phyloP scores from a whole-genome alignment of 106 monocot genomes.

The Allium fistulosum region DNA sequence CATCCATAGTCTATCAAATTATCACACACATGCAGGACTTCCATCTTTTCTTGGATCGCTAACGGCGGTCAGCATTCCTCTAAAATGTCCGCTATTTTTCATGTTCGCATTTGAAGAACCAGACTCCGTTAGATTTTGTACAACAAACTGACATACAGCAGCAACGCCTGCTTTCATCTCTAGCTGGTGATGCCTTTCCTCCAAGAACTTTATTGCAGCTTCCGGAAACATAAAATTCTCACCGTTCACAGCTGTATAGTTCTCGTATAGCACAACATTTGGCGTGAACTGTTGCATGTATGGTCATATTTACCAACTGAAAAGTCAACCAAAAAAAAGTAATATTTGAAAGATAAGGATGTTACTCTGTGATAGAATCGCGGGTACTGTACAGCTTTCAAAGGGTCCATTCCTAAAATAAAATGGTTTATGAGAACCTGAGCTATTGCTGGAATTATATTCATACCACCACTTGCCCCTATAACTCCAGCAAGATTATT shows the following conservation, averaged over 20 bases:
- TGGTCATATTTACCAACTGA: no score
- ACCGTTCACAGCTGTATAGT: slow-evolving; percentile 59
- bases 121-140: slow-evolving; percentile 49
- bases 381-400: slow-evolving; percentile 60
- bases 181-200: slow-evolving; percentile 55
- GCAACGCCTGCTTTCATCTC: slow-evolving; percentile 11
- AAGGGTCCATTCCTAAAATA: slow-evolving; percentile 56
- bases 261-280: slow-evolving; percentile 72
- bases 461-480: slow-evolving; percentile 71
- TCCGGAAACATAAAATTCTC: slow-evolving; percentile 45
- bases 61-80: slow-evolving; percentile 77
- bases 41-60: slow-evolving; percentile 96
- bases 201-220: slow-evolving; percentile 37
- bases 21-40: slow-evolving; percentile 56
- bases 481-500: slow-evolving; percentile 74
- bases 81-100: slow-evolving; percentile 16
- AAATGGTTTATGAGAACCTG: slow-evolving; percentile 92
- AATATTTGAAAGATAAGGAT: not conserved
- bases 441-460: slow-evolving; percentile 62
- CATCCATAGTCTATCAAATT: no score
- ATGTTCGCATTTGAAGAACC: not conserved
- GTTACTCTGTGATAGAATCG: slow-evolving; percentile 81
- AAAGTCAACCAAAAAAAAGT: not conserved
- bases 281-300: slow-evolving; percentile 62
- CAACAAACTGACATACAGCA: slow-evolving; percentile 70